Evolutionary conservation across 1,284 basidiomycete species (phyloP), one percentile per base, ranked within the genome.

Genomic region (Ceratobasidium sp.): DNA sequence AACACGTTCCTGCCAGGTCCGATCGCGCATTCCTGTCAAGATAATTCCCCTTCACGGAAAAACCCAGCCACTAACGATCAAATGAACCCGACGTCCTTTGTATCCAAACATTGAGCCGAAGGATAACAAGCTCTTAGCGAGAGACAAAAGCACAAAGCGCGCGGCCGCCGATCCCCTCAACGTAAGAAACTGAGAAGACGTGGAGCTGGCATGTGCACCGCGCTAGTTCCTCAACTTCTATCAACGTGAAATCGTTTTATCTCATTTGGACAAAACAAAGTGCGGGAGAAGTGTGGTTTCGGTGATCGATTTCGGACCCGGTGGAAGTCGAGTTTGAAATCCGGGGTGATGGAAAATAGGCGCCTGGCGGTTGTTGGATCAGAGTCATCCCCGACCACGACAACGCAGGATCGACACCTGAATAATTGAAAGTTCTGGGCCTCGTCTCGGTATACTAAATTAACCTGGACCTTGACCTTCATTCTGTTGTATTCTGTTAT

Each of bases 231-330:
- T 61, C 34, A 17, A 61, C 57, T 61, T 61, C 57, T 61, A 13
- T 7, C 57, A 61, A 61, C 57, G 57, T 61, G 54, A 15, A 61
- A 43, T 40, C 11, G 37, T 25, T 32, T 44, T 46, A 65, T 22
- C 40, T 46, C 70, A 52, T 67, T 52, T 67, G 49, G 49, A 67
- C 65, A 37, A 52, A 71, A 71, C 69, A 71, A 71, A 71, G 69
- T 61, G 54, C 54, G 62, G 17, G 7, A 32, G 59, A 46, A 8
- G 37, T 37, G 51, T 61, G n/a, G 22, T 11, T 5, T 43, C 69
- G 69, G 69, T 40, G 9, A 61, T 71, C 69, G 49, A 17, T 49
- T 67, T 19, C 46, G 7, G 37, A 32, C 19, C 62, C 62, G 62
- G 44, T 15, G 29, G n/a, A 8, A 19, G 13, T 7, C 19, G 29